phyloP scores from a whole-genome alignment of 2,329 filamentous ascomycete genomes.

The Rutstroemia sp. region DNA sequence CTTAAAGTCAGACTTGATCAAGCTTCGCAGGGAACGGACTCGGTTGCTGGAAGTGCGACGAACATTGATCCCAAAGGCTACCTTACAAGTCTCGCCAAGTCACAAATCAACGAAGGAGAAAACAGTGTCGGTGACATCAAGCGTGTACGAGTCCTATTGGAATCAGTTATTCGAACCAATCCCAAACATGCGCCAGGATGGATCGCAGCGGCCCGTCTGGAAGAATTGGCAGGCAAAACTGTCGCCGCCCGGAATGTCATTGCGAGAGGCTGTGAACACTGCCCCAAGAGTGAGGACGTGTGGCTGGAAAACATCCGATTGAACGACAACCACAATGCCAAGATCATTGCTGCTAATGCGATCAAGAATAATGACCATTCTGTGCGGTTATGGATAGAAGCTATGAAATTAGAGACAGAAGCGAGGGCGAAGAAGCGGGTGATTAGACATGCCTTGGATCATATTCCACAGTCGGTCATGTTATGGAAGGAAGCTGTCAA shows the following conservation, averaged over 20 bases:
- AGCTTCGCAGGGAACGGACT: slow-evolving; percentile 66
- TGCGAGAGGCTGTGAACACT: slow-evolving; percentile 78
- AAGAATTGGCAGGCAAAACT: slow-evolving; percentile 87
- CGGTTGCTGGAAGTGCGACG: slow-evolving; percentile 71
- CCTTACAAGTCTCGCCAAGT: slow-evolving; percentile 81
- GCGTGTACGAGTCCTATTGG: slow-evolving; percentile 82
- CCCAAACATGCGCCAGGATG: slow-evolving; percentile 90
- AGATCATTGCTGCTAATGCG: slow-evolving; percentile 87
- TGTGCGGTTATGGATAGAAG: slow-evolving; percentile 87
- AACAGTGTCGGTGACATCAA: slow-evolving; percentile 91
- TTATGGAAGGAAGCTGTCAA: slow-evolving; percentile 99
- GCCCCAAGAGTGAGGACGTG: slow-evolving; percentile 87
- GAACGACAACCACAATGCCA: slow-evolving; percentile 87
- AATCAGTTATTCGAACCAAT: slow-evolving; percentile 96
- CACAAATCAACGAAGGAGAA: slow-evolving; percentile 70
- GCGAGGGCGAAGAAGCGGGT: slow-evolving; percentile 84
- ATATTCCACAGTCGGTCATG: slow-evolving; percentile 87
- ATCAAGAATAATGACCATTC: slow-evolving; percentile 88
- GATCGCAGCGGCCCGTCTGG: slow-evolving; percentile 88
- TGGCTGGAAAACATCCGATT: slow-evolving; percentile 95
- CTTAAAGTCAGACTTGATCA: slow-evolving; percentile 90
- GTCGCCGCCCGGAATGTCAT: slow-evolving; percentile 86
- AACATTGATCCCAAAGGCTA: slow-evolving; percentile 95
- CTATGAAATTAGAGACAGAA: slow-evolving; percentile 85
- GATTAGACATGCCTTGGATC: slow-evolving; percentile 80